Evolutionary conservation across 1,284 basidiomycete genomes (phyloP).

Genomic region (Tremellales sp.): DNA sequence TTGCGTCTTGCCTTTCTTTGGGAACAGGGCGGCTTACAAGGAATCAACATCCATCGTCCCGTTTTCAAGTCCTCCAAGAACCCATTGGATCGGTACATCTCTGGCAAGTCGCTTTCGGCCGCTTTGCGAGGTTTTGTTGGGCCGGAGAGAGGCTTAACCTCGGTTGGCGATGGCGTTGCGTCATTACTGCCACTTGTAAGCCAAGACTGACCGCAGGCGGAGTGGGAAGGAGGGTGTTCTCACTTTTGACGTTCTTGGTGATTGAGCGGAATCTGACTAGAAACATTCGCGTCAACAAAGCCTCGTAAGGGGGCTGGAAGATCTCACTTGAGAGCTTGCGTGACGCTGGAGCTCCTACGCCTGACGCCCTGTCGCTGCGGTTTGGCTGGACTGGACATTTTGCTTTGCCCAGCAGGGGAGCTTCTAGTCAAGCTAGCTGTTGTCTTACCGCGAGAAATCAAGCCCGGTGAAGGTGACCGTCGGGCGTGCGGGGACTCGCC

Average conservation of each 20-base stretch:
- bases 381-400: too few relatives aligned
- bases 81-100: conserved; percentile 42
- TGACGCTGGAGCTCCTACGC: conserved; percentile 36
- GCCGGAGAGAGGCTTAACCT: conserved; percentile 32
- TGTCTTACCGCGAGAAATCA: too few relatives aligned
- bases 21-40: conserved; percentile 53
- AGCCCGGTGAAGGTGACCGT: too few relatives aligned
- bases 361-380: conserved; percentile 6
- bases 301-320: background rate
- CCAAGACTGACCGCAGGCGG: background rate
- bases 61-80: conserved; percentile 55
- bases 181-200: background rate
- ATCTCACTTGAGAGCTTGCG: conserved; percentile 36
- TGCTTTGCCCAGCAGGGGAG: too few relatives aligned
- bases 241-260: conserved; percentile 16
- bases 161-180: conserved; percentile 1
- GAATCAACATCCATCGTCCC: conserved; percentile 68
- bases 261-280: conserved; percentile 36
- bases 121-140: conserved; percentile 13
- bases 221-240: background rate
- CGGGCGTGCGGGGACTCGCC: too few relatives aligned
- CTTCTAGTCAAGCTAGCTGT: too few relatives aligned
- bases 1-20: background rate
- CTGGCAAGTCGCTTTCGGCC: conserved; percentile 18
- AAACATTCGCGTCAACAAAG: background rate